phyloP scores from a whole-genome alignment of 1,139 yeast species.

The Trichomonascaceae sp. region DNA sequence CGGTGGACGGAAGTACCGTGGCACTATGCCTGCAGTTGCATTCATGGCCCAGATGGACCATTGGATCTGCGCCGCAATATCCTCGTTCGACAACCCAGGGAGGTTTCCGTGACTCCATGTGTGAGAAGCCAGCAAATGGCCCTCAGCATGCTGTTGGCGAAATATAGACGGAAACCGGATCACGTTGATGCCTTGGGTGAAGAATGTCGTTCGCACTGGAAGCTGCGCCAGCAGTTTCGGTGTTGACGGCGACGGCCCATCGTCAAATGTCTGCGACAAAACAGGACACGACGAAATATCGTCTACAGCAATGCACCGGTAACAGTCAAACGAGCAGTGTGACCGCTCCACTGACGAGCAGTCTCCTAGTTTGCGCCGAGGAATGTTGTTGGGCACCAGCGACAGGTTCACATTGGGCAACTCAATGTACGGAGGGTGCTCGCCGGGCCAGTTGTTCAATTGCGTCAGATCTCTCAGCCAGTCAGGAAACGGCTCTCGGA shows the following conservation, averaged over 20 bases:
- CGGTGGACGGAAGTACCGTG: constrained; percentile 91
- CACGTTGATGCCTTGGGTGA: constrained; percentile 70
- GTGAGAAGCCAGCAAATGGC: constrained; percentile 76
- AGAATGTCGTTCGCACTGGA: constrained; percentile 53
- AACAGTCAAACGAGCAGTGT: constrained; percentile 76
- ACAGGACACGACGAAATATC: constrained; percentile 61
- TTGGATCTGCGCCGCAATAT: constrained; percentile 77
- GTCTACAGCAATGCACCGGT: constrained; percentile 57
- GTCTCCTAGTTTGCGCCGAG: constrained; percentile 41
- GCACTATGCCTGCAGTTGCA: constrained; percentile 75
- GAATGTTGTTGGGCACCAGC: constrained; percentile 33
- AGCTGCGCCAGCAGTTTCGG: constrained; percentile 40
- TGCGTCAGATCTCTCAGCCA: constrained; percentile 74
- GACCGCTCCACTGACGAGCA: constrained; percentile 38
- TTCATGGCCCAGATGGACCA: constrained; percentile 98
- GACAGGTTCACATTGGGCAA: constrained; percentile 51
- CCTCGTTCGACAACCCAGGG: constrained; percentile 63
- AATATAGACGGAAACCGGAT: constrained; percentile 66
- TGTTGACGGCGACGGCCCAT: constrained; percentile 76
- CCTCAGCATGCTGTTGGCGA: constrained; percentile 37
- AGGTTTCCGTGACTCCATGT: constrained; percentile 86
- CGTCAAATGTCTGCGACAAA: constrained; percentile 81
- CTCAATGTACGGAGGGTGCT: constrained; percentile 77
- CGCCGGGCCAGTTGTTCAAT: constrained; percentile 64
- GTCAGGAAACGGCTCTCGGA: constrained; percentile 37